Base-by-base conservation (phyloP, 2,329 filamentous ascomycete genomes). In the Microthyrium microscopicum region DNA sequence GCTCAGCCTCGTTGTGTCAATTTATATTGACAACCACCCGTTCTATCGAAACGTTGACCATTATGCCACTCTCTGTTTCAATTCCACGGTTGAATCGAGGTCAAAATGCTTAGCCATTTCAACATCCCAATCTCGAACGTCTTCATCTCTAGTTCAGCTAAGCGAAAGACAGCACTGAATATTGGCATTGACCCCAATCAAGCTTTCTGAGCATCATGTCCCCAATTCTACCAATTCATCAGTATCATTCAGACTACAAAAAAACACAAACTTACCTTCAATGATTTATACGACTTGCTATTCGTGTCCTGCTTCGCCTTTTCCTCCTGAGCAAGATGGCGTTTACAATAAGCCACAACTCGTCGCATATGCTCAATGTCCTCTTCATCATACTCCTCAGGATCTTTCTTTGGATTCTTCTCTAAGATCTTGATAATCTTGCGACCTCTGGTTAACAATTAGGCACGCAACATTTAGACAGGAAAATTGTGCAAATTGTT, bases 281-380 rank as follows among this genome's bases (percentile, higher is more conserved):
- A 51, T 4, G 64, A 70, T 19, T 64, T 68, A 30, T 74, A 73
- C 39, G 57, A 61, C 43, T 60, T 64, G 42, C 59, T 64, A n/a
- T 58, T 45, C 32, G 69, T 68, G 41, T 73, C 57, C 36, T 60
- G 54, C 44, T 75, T 73, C 21, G 58, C 60, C 40, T 61, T 64
- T 36, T 64, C 60, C 48, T 78, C 73, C 43, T 77, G 72, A 0
- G 72, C 73, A 0, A 79, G 53, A 52, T 77, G 73, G 4, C 72
- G 59, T 47, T 77, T 78, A 47, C 68, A 73, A 40, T 76, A 76
- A 1, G 70, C 60, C 1, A 74, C 71, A 0, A 76, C 73, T 41
- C 62, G 66, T 31, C 70, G 58, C 69, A 74, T 74, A 40, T 74
- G 73, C 30, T 61, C 51, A 15, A 76, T 51, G 34, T 69, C 63